Conservation (phyloP, 2,329 filamentous ascomycete genomes). For the Ceratocystiopsis minuta region DNA sequence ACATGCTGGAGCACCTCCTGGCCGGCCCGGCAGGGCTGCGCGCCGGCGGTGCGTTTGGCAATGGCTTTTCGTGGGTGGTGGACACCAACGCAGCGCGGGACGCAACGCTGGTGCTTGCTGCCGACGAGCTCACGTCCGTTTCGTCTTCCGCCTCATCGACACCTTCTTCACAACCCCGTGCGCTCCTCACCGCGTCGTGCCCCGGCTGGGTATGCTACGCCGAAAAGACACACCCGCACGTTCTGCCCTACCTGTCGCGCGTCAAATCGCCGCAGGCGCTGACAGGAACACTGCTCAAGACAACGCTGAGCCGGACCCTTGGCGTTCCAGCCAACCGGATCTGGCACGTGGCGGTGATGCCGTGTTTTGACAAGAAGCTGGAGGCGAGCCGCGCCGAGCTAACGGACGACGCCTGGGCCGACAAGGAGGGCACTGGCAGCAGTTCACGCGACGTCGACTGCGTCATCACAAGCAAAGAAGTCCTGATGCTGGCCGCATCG, state of each 20-base stretch:
- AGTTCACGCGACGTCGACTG: slow-evolving; percentile 83
- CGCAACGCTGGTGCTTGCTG: slow-evolving; percentile 62
- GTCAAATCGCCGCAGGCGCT: slow-evolving; percentile 91
- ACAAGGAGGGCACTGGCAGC: slow-evolving; percentile 24
- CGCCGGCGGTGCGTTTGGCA: slow-evolving; percentile 51
- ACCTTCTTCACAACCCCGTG: slow-evolving; percentile 4
- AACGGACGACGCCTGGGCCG: slow-evolving; percentile 52
- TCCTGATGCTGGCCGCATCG: slow-evolving; percentile 74
- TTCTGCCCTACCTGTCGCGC: slow-evolving; percentile 75
- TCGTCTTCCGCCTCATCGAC: no score
- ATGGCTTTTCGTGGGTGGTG: slow-evolving; percentile 72
- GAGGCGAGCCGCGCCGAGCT: slow-evolving; percentile 89
- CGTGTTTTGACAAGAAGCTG: slow-evolving; percentile 97
- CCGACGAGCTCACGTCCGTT: slow-evolving; percentile 40
- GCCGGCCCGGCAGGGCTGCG: slow-evolving; percentile 51
- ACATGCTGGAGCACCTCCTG: slow-evolving; percentile 70
- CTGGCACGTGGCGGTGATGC: slow-evolving; percentile 94
- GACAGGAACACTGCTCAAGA: slow-evolving; percentile 79
- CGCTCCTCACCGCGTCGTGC: slow-evolving; percentile 74
- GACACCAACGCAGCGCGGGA: slow-evolving; percentile 77
- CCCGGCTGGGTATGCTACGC: slow-evolving; percentile 98
- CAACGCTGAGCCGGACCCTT: slow-evolving; percentile 54
- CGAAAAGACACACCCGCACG: slow-evolving; percentile 90
- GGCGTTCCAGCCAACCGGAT: slow-evolving; percentile 61
- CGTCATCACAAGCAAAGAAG: slow-evolving; percentile 90